Percentiles rank a stretch among this genome's conserved stretches.
phyloP scores from a whole-genome alignment of 805 yeast species.

The Maudiozyma saulgeensis region DNA sequence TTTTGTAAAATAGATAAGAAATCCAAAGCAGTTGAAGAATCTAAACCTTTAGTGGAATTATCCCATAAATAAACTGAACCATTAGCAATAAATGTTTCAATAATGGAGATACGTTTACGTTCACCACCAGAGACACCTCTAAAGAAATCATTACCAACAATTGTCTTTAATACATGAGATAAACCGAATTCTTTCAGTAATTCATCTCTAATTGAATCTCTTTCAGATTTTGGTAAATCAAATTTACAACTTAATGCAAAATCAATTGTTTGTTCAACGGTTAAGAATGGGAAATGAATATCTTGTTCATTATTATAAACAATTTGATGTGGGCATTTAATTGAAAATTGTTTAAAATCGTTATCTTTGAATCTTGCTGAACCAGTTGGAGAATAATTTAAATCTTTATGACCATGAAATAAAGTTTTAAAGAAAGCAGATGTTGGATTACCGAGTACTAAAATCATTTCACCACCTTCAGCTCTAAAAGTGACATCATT shows the following conservation, averaged over 20 bases:
- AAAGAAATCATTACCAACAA: constrained; percentile 53
- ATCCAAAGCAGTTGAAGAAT: constrained; percentile 42
- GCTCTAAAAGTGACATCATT: constrained; percentile 18
- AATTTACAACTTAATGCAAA: constrained; percentile 44
- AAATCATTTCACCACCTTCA: constrained; percentile 20
- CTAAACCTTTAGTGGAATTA: constrained; percentile 43
- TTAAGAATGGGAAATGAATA: constrained; percentile 45
- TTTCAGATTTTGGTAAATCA: constrained; percentile 17
- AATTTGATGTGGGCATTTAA: constrained; percentile 19
- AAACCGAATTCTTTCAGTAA: constrained; percentile 31
- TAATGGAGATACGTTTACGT: constrained; percentile 55
- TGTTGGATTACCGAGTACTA: constrained; percentile 21
- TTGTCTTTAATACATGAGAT: constrained; percentile 46
- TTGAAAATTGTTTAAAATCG: constrained; percentile 14
- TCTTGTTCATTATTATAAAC: constrained; percentile 44
- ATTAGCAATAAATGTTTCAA: constrained; percentile 42
- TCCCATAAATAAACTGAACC: constrained; percentile 45
- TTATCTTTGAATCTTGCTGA: constrained; percentile 18
- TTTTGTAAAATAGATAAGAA: constrained; percentile 36
- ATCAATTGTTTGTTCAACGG: constrained; percentile 47
- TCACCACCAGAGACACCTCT: constrained; percentile 66
- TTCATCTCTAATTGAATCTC: constrained; percentile 21
- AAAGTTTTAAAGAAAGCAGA: constrained; percentile 19
- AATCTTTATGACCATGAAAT: constrained; percentile 13
- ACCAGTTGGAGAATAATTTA: constrained; percentile 15